Base-by-base conservation (phyloP, 2,329 filamentous ascomycete genomes). In the Diaporthe sp. region DNA sequence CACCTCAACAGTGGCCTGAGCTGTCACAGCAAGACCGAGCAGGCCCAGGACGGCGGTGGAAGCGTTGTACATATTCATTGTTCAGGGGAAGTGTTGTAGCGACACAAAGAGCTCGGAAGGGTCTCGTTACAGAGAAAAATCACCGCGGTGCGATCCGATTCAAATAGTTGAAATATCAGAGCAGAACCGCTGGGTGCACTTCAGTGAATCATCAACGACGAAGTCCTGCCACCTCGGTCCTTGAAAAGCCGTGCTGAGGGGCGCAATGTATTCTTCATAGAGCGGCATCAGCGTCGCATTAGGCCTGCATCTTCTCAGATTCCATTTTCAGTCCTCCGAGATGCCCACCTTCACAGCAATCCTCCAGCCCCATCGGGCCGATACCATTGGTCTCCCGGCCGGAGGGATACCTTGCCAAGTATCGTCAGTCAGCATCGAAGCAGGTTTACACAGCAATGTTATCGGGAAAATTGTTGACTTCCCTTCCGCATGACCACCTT, bases 201-300 rank as follows among this genome's bases (percentile, higher is more conserved):
- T 25, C 30, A n/a, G n/a, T n/a, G 42, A 27, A 25, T 22, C 7
- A 35, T 37, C 3, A 25, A 37, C 44, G 19, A 27, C 2, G 13
- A 10, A 9, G 10, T 51, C 7, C 12, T 37, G 30, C 44, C 17
- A 15, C 30, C 13, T 66, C 10, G 44, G 30, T 47, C 30, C 15
- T 37, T 27, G 4, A 2, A 12, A 13, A 47, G 12, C 30, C 22
- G 22, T 15, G 7, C n/a, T 35, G 30, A 50, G 25, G 44, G 25
- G n/a, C 7, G n/a, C 44, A 13, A 51, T 7, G 30, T 19, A 7
- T 32, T 22, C 30, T 37, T 30, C 44, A 27, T 51, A 51, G 17
- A 44, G 30, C 44, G 32, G 44, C 63, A 25, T 51, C 63, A 66
- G 63, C 44, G 63, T 66, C 44, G 44, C 44, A 66, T 51, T 66